Evolutionary conservation across 176 grass and related monocot species (phyloP).

Genomic region (Eragrostis curvula): DNA sequence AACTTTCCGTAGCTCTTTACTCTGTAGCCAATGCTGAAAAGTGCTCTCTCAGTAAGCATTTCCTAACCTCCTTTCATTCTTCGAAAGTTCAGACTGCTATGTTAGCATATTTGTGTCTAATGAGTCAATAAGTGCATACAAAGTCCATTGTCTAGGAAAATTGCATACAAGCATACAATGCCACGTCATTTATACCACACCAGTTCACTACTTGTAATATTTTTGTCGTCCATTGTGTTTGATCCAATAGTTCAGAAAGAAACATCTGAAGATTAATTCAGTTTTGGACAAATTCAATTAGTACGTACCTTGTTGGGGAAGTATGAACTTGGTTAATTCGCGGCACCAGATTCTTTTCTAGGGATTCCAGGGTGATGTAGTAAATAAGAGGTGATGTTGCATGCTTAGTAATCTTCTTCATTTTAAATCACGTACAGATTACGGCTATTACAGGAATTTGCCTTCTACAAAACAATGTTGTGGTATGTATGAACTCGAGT

Average conservation of each 20-base stretch:
- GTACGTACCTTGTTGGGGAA: background rate
- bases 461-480: constrained; percentile 29
- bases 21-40: constrained; percentile 67
- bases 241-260: background rate
- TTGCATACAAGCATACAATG: too few relatives aligned
- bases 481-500: constrained; percentile 53
- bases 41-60: constrained; percentile 51
- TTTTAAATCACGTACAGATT: constrained; percentile 52
- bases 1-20: constrained; percentile 53
- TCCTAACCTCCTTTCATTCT: background rate
- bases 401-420: background rate
- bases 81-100: constrained; percentile 16
- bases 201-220: background rate
- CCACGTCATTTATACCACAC: too few relatives aligned
- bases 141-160: background rate
- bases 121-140: background rate
- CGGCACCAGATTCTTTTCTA: too few relatives aligned
- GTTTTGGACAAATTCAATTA: background rate
- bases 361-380: background rate
- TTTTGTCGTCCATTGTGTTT: background rate
- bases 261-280: background rate
- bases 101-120: background rate
- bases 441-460: constrained; percentile 46
- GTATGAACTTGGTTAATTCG: background rate
- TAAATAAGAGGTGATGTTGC: background rate